Evolutionary conservation across 305 asterid species (phyloP), one percentile per base, ranked within the genome.

Genomic region (Fraxinus xanthoxyloides): DNA sequence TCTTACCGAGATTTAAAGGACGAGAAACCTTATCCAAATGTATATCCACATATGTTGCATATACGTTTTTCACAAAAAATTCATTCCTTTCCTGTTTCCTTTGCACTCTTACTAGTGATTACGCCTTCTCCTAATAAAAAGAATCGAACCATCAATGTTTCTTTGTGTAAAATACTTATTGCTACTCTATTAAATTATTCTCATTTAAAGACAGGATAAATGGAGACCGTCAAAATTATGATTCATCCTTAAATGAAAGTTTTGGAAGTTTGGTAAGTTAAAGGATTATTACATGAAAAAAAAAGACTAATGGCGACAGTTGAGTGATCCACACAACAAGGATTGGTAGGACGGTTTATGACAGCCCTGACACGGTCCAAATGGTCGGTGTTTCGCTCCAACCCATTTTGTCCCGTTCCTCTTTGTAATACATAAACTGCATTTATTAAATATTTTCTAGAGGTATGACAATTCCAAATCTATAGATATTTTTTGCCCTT

Each of bases 261-360:
- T 51, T 56, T 69, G 34, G 5, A 65, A 40, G 46, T 59, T 74
- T 83, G 86, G 85, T 76, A 75, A 34, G 72, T 73, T 30, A 35
- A 31, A 31, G 77, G 81, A 51, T 72, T 26, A n/a, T 63, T 28
- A n/a, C 32, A 79, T 17, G 72, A 24, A 30, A 12, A 26, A n/a
- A 26, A 83, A 7, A 21, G 28, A 72, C 28, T 59, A 75, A 80
- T 21, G 75, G 72, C 77, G 89, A 82, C 83, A 79, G 48, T 48
- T 83, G 38, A 81, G 67, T 61, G 61, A 75, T 63, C 15, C 35
- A 34, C 79, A 48, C 38, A 76, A 31, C 28, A 73, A 78, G 24
- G 84, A 87, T 87, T 87, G 87, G 89, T 82, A 77, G 84, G 92
- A 69, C 90, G 90, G 92, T 77, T 63, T 21, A 74, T 80, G 77